A percentile compares a stretch with the other conserved stretches of the same genome.
These are phyloP conservation scores for Candida sp. DNA, from an alignment of 1,139 yeast genomes.

Conservation along the genomic window DNA sequence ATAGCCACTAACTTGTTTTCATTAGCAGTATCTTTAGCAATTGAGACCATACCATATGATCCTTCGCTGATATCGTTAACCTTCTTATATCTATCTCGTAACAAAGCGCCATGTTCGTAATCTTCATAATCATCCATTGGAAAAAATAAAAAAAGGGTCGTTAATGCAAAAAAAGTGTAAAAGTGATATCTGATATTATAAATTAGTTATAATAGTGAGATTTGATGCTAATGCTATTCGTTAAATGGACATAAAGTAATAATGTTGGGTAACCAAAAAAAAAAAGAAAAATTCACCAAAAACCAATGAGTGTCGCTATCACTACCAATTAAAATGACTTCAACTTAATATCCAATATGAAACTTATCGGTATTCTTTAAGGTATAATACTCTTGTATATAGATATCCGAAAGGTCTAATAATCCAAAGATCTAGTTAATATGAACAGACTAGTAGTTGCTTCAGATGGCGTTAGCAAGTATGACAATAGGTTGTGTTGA, in stretches of 20 bases:
- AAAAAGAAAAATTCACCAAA: too few species aligned
- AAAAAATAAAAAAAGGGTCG: not conserved
- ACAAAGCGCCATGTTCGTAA: conserved; percentile 61
- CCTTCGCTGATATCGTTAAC: conserved; percentile 86
- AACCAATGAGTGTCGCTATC: too few species aligned
- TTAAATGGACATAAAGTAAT: conserved; percentile 10
- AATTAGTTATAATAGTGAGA: not conserved
- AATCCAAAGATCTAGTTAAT: too few species aligned
- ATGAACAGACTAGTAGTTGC: too few species aligned
- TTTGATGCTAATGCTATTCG: conserved; percentile 4
- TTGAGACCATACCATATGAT: conserved; percentile 87
- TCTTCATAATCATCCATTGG: conserved; percentile 44
- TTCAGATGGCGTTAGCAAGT: too few species aligned
- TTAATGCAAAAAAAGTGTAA: not conserved
- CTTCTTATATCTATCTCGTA: conserved; percentile 63
- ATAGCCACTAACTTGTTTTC: conserved; percentile 69
- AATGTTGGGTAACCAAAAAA: not conserved
- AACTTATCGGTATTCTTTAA: too few species aligned
- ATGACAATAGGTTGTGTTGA: not conserved
- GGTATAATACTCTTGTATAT: too few species aligned
- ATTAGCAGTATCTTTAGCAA: conserved; percentile 65
- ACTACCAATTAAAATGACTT: too few species aligned
- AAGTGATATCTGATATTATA: not conserved
- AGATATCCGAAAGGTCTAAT: too few species aligned
- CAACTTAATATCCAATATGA: too few species aligned